These are phyloP conservation scores for Sporothrix schenckii DNA, from an alignment of 2,329 filamentous ascomycete genomes.

Conservation along the genomic window DNA sequence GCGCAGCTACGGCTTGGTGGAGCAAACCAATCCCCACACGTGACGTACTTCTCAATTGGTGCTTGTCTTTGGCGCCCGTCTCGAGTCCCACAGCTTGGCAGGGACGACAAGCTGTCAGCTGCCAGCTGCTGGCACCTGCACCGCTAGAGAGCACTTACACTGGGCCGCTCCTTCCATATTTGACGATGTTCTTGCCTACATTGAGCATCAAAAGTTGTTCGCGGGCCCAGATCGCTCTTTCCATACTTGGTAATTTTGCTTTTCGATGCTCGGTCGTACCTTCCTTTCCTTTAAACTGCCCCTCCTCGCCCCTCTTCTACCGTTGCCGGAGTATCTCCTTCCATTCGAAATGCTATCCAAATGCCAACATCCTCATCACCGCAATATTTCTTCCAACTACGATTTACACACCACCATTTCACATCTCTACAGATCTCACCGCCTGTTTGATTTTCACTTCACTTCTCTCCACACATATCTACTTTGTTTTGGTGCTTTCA, in stretches of 20 bases:
- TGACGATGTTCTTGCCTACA: neutral
- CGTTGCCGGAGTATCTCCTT: neutral
- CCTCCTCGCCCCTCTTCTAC: slow-evolving; percentile 6
- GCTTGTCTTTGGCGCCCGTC: neutral
- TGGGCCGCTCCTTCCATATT: slow-evolving; percentile 16
- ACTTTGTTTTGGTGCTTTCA: neutral
- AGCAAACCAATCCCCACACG: slow-evolving; percentile 2
- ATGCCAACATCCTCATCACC: neutral
- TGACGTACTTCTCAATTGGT: neutral
- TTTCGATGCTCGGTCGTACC: neutral
- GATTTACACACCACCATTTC: too few relatives aligned
- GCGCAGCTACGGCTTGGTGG: slow-evolving; percentile 18
- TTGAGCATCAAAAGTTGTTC: neutral
- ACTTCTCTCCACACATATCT: neutral
- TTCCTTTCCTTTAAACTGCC: neutral
- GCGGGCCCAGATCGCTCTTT: slow-evolving; percentile 1
- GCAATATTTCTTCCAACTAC: neutral
- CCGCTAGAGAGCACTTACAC: slow-evolving; percentile 13
- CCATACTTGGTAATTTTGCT: neutral
- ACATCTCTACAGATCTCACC: neutral
- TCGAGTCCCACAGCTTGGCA: slow-evolving; percentile 1
- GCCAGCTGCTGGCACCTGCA: slow-evolving; percentile 16
- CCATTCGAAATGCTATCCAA: neutral
- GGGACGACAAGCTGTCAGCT: neutral
- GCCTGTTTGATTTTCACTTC: neutral